Evolutionary conservation across 2,329 filamentous ascomycete species (phyloP).

Genomic region (Amauroascus niger): DNA sequence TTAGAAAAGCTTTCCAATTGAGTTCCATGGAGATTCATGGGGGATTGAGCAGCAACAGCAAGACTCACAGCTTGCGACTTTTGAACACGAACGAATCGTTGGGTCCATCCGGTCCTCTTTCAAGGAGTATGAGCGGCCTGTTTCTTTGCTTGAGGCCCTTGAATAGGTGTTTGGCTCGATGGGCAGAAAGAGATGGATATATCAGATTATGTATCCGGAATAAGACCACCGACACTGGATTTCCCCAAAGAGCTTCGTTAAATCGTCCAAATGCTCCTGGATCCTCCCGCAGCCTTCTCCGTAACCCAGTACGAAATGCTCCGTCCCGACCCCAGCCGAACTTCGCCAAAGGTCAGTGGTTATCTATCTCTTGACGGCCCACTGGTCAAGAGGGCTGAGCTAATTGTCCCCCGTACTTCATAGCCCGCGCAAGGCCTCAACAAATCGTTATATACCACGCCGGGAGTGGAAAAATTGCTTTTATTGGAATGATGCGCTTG

Average conservation of each 20-base stretch:
- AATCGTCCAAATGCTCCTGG: not conserved
- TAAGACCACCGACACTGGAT: slow-evolving; percentile 6
- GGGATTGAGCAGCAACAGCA: not conserved
- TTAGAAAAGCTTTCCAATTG: not conserved
- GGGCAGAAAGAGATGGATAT: not conserved
- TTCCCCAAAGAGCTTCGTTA: not conserved
- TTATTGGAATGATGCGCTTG: slow-evolving; percentile 61
- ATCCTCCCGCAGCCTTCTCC: slow-evolving; percentile 10
- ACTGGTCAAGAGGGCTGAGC: slow-evolving; percentile 12
- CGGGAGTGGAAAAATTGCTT: slow-evolving; percentile 56
- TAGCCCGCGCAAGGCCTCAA: slow-evolving; percentile 29
- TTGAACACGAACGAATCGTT: not conserved
- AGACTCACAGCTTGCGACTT: not conserved
- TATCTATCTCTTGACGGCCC: not conserved
- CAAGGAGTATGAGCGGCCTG: not conserved
- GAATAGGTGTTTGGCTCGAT: not conserved
- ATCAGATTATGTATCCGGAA: slow-evolving; percentile 8
- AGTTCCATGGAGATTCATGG: not conserved
- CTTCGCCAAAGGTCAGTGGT: slow-evolving; percentile 7
- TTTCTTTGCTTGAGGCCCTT: not conserved
- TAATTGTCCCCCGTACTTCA: not conserved
- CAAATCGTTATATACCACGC: slow-evolving; percentile 64
- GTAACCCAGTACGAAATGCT: slow-evolving; percentile 7
- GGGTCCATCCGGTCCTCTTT: not conserved
- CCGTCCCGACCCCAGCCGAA: slow-evolving; percentile 8